Evolutionary conservation across 2,329 filamentous ascomycete species (phyloP).

Genomic region (Stagonosporopsis cucurbitacearum): DNA sequence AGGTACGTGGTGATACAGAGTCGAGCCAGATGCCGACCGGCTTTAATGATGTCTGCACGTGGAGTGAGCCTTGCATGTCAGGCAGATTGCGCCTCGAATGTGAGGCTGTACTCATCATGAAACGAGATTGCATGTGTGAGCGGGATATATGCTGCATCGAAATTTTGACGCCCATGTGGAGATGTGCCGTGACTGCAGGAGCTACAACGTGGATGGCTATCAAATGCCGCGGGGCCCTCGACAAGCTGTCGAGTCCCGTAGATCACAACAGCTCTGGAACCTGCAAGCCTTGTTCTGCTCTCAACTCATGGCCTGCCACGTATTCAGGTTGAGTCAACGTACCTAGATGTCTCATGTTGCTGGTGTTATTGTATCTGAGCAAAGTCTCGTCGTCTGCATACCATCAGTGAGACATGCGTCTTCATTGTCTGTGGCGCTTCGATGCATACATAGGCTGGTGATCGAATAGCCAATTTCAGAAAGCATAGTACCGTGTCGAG

Average conservation of each 20-base stretch:
- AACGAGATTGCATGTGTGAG: neutral
- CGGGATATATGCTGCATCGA: slow-evolving; percentile 6
- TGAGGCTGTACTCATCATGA: neutral
- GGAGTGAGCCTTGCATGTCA: slow-evolving; percentile 7
- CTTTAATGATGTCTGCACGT: slow-evolving; percentile 12
- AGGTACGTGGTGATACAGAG: slow-evolving; percentile 3
- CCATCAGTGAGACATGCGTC: neutral
- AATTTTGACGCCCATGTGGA: slow-evolving; percentile 17
- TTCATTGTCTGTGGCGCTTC: neutral
- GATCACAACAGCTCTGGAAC: neutral
- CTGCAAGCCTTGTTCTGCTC: neutral
- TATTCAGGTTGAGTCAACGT: neutral
- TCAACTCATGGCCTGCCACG: slow-evolving; percentile 1
- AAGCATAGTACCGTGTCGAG: neutral
- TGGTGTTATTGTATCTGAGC: neutral
- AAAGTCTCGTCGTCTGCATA: neutral
- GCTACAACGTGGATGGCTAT: neutral
- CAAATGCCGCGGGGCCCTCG: slow-evolving; percentile 1
- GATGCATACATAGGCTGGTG: neutral
- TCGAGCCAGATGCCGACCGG: slow-evolving; percentile 9
- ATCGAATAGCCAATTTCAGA: neutral
- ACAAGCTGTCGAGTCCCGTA: neutral
- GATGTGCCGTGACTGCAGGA: slow-evolving; percentile 1
- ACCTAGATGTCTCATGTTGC: neutral
- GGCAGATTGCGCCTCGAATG: neutral